Conservation (phyloP, 257 asterid species). For the Solanum chaucha region DNA sequence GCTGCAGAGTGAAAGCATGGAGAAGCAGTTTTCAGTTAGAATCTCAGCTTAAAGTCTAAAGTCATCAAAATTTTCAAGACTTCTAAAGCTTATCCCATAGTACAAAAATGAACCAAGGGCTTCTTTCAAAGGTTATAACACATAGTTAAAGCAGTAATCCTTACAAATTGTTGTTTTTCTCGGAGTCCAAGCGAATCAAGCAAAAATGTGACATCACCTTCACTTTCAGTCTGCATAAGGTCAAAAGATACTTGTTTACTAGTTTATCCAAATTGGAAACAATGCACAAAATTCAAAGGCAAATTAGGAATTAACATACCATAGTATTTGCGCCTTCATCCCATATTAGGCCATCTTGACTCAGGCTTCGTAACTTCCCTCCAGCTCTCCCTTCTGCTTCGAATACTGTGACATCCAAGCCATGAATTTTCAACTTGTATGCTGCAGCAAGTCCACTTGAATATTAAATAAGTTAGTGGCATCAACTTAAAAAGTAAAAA, state of each 20-base stretch:
- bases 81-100: neutral
- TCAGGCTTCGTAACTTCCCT: conserved; percentile 68
- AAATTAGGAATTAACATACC: conserved; percentile 27
- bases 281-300: neutral
- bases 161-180: conserved; percentile 75
- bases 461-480: neutral
- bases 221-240: conserved; percentile 67
- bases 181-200: conserved; percentile 75
- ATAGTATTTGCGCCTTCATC: conserved; percentile 97
- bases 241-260: conserved; percentile 2
- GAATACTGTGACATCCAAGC: conserved; percentile 68
- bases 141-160: conserved; percentile 6
- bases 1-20: conserved; percentile 37
- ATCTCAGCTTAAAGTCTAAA: neutral
- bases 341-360: conserved; percentile 71
- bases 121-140: neutral
- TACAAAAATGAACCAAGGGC: neutral
- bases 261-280: neutral
- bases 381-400: conserved; percentile 83
- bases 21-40: neutral
- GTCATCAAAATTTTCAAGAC: neutral
- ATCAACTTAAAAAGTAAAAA: neutral
- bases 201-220: conserved; percentile 59
- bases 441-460: conserved; percentile 94
- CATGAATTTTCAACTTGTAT: conserved; percentile 68